Base-by-base conservation (phyloP, 2,329 filamentous ascomycete species). In the Trichoderma hamatum region DNA sequence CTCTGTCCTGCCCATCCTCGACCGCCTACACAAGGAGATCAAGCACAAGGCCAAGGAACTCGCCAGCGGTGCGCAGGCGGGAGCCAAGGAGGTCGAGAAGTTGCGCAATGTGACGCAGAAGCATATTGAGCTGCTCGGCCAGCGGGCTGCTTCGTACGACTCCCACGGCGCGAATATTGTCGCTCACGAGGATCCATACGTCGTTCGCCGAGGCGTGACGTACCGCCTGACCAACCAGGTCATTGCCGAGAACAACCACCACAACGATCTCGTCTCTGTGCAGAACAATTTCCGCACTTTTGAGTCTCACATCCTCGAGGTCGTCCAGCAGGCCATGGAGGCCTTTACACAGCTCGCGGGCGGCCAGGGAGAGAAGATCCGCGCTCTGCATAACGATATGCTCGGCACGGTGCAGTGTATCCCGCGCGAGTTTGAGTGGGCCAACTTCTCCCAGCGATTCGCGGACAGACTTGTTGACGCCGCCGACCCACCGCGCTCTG, bases 1-100 rank as follows among this genome's bases (percentile, higher is more conserved):
- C 70, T 90, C 90, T 16, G 92, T 98, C 34, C 85, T 97, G 24
- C 96, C 95, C 46, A 90, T 95, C 72, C 90, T 99, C 77, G 93
- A 96, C 75, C 91, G 94, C 64, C 85, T 99, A 60, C 94, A 98
- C 83, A 90, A 93, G 79, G 96, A 98, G 80, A 96, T 99, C 84
- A 99, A 98, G 86, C 90, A 92, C 83, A 98, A 98, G 84, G 86
- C 88, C 72, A 98, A 98, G 84, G 94, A 97, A 81, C 86, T 99
- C 61, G 86, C 88, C 54, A 86, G 89, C 71, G 94, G 95, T 10
- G 93, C 92, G 26, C 87, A 89, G 71, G 97, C 96, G 84, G 88
- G 90, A 19, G 89, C 92, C 73, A 99, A 98, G 83, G 89, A 93
- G 62, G 94, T 99, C 26, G 93, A 97, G 71, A 97, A 97, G 83